Percentiles rank a stretch among this genome's conserved stretches.
Evolutionary conservation across 1,139 yeast genomes (phyloP).

Genomic region (Meyerozyma smithsonii): DNA sequence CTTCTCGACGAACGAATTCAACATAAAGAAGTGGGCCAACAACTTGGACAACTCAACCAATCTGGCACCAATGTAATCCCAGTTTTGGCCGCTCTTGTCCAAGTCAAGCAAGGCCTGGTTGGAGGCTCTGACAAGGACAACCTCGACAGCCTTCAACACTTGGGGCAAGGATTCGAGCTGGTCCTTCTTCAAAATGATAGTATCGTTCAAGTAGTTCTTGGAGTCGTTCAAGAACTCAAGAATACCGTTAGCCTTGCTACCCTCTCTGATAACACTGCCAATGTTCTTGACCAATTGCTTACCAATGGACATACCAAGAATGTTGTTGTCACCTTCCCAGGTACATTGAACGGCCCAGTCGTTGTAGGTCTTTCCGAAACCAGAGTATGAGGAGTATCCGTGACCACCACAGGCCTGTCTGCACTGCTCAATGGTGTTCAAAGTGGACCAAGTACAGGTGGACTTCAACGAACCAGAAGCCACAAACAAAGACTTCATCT

Average conservation of each 20-base stretch:
- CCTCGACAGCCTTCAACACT: slow-evolving; percentile 34
- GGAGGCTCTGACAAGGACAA: slow-evolving; percentile 43
- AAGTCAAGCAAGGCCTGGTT: slow-evolving; percentile 43
- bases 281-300: slow-evolving; percentile 63
- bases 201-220: slow-evolving; percentile 22
- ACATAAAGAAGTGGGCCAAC: slow-evolving; percentile 55
- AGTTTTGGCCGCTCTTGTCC: slow-evolving; percentile 40
- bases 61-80: slow-evolving; percentile 57
- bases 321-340: slow-evolving; percentile 96
- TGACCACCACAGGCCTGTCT: slow-evolving; percentile 98
- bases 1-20: slow-evolving; percentile 38
- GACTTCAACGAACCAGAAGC: slow-evolving; percentile 89
- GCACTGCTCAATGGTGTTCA: slow-evolving; percentile 76
- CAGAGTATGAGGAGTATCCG: slow-evolving; percentile 87
- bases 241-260: slow-evolving; percentile 33
- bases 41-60: slow-evolving; percentile 57
- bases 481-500: slow-evolving; percentile 73
- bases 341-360: slow-evolving; percentile 97
- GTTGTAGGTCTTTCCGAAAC: slow-evolving; percentile 80
- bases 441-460: slow-evolving; percentile 82
- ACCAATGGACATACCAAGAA: slow-evolving; percentile 80
- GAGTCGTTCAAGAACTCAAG: slow-evolving; percentile 41
- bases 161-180: slow-evolving; percentile 30
- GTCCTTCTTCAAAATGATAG: slow-evolving; percentile 27
- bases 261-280: slow-evolving; percentile 26